A percentile compares a stretch with the other conserved stretches of the same genome.
phyloP scores from a whole-genome alignment of 2,329 filamentous ascomycete genomes.

The Neonectria neomacrospora region DNA sequence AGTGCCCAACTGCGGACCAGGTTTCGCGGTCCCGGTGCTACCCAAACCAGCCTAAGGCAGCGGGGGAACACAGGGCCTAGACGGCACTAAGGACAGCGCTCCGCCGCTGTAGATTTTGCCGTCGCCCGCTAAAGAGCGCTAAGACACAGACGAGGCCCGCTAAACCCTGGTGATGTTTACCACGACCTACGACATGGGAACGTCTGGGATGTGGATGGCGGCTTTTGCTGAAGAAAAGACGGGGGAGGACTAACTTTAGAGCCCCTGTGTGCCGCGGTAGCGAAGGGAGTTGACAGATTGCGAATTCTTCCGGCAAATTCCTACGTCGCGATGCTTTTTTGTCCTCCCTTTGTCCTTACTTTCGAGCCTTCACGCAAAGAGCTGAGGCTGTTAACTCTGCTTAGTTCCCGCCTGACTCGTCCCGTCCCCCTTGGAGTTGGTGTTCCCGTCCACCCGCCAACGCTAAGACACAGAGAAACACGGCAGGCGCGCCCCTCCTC shows the following conservation, averaged over 20 bases:
- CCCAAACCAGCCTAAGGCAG: background rate
- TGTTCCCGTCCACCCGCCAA: constrained; percentile 43
- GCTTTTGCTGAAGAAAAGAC: constrained; percentile 13
- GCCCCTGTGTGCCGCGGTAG: background rate
- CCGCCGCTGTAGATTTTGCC: constrained; percentile 9
- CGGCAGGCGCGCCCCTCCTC: constrained; percentile 13
- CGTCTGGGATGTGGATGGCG: constrained; percentile 15
- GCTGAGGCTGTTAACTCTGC: background rate
- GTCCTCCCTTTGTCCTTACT: background rate
- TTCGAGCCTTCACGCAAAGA: background rate
- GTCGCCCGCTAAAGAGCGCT: constrained; percentile 1
- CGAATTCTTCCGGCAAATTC: background rate
- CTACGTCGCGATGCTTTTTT: background rate
- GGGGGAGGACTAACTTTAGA: constrained; percentile 2
- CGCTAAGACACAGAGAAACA: constrained; percentile 36
- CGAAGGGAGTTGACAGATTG: constrained; percentile 5
- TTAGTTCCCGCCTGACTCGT: constrained; percentile 19
- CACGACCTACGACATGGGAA: constrained; percentile 7
- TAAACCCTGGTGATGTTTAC: constrained; percentile 20
- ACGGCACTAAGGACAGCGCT: constrained; percentile 12
- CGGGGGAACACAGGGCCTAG: constrained; percentile 8
- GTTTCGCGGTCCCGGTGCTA: constrained; percentile 7
- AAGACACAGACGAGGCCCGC: constrained; percentile 1
- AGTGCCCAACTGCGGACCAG: constrained; percentile 11
- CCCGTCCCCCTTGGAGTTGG: constrained; percentile 19